Evolutionary conservation across 768 basidiomycete genomes (phyloP).

Genomic region (Trametes gibbosa): DNA sequence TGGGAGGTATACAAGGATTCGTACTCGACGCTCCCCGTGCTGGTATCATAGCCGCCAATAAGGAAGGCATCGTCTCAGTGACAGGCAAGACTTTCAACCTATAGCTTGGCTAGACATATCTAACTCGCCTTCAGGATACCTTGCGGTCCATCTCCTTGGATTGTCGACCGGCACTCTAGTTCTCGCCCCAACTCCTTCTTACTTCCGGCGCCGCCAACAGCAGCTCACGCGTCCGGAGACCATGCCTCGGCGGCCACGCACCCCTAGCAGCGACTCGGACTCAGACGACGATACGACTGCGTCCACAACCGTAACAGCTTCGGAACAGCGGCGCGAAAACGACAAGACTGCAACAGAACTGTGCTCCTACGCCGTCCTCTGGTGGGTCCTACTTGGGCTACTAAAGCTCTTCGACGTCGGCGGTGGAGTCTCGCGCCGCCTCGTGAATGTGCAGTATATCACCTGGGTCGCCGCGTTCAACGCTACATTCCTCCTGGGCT

Average conservation of each 20-base stretch:
- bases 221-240: conserved; percentile 13
- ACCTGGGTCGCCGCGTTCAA: conserved; percentile 91
- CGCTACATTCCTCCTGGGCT: conserved; percentile 76
- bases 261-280: conserved; percentile 22
- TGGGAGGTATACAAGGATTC: conserved; percentile 55
- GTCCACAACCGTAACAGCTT: conserved; percentile 1
- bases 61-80: conserved; percentile 87
- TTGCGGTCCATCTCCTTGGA: conserved; percentile 86
- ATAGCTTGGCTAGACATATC: background rate
- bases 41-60: conserved; percentile 73
- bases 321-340: conserved; percentile 47
- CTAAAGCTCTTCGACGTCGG: conserved; percentile 33
- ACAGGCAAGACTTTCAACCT: conserved; percentile 43
- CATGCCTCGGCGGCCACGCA: background rate
- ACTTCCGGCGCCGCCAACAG: conserved; percentile 57
- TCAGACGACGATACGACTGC: conserved; percentile 10
- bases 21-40: conserved; percentile 63
- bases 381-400: conserved; percentile 64
- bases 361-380: conserved; percentile 70
- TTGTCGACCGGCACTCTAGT: conserved; percentile 77
- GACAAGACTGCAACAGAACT: conserved; percentile 77
- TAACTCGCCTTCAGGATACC: conserved; percentile 58
- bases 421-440: conserved; percentile 52
- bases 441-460: conserved; percentile 84
- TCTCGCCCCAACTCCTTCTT: conserved; percentile 74